Evolutionary conservation across 768 basidiomycete species (phyloP).

Genomic region (Termitomyces sp.): DNA sequence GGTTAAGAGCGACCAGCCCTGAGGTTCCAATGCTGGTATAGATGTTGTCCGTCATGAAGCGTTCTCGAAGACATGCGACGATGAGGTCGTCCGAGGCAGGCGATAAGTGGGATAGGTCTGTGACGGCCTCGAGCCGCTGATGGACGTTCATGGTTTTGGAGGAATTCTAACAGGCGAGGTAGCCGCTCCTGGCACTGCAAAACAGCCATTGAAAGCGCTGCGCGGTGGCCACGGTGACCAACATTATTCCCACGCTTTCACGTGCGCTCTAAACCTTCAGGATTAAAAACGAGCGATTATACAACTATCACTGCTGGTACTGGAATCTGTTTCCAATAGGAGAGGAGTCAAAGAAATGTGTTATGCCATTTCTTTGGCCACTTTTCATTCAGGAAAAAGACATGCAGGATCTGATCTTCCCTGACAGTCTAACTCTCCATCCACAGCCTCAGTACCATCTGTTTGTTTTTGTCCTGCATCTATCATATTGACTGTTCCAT

Average conservation of each 20-base stretch:
- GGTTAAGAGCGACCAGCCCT: slow-evolving; percentile 83
- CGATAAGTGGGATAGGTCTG: slow-evolving; percentile 66
- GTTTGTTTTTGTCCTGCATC: no score
- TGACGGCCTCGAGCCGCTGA: slow-evolving; percentile 69
- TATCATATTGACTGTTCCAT: no score
- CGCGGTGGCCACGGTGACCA: slow-evolving; percentile 16
- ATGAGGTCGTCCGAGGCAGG: slow-evolving; percentile 80
- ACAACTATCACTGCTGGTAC: no score
- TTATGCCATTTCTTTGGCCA: no score
- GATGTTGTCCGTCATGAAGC: slow-evolving; percentile 81
- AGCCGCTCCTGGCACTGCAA: slow-evolving; percentile 7
- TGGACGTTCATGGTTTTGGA: slow-evolving; percentile 43
- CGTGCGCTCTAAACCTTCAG: background rate
- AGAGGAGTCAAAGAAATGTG: no score
- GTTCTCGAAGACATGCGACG: slow-evolving; percentile 80
- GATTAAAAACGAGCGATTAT: no score
- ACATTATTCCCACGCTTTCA: slow-evolving; percentile 15
- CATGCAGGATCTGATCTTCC: no score
- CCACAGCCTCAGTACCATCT: no score
- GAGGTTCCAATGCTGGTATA: slow-evolving; percentile 75
- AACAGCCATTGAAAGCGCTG: slow-evolving; percentile 2
- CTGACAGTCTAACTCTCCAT: no score
- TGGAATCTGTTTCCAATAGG: no score
- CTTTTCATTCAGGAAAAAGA: no score
- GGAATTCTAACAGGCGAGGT: slow-evolving; percentile 24